Evolutionary conservation across 148 eudicot genomes (phyloP).

Genomic region (Linanthus parryae): DNA sequence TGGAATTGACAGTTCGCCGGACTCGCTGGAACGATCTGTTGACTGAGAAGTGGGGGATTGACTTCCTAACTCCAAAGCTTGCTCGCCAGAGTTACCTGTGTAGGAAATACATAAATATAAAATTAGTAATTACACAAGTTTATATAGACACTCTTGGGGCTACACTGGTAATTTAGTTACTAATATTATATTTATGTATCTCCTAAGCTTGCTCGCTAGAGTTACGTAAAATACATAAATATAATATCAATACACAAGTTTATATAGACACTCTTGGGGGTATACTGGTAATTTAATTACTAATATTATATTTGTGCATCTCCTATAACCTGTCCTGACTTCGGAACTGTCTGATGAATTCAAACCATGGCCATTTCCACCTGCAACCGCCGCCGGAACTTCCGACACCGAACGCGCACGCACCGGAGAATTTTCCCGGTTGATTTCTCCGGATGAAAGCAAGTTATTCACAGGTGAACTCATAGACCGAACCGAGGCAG

Average conservation of each 20-base stretch:
- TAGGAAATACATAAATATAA: too few species aligned
- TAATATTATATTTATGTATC: too few species aligned
- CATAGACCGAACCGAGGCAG: slow-evolving; percentile 30
- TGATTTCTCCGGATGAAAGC: slow-evolving; percentile 34
- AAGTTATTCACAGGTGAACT: slow-evolving; percentile 28
- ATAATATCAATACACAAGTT: too few species aligned
- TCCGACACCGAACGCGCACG: slow-evolving; percentile 57
- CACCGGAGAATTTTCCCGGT: slow-evolving; percentile 34
- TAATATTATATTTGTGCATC: too few species aligned
- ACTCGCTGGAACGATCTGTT: too few species aligned
- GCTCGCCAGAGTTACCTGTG: slow-evolving; percentile 46
- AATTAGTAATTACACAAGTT: too few species aligned
- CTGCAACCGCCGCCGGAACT: slow-evolving; percentile 35
- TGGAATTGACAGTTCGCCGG: slow-evolving; percentile 28
- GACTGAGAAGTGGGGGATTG: slow-evolving; percentile 36
- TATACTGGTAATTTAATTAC: too few species aligned
- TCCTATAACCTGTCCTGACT: slow-evolving; percentile 33
- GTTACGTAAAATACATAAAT: too few species aligned
- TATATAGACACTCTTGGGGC: too few species aligned
- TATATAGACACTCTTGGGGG: too few species aligned
- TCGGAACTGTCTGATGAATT: slow-evolving; percentile 35
- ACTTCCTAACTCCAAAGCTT: slow-evolving; percentile 32
- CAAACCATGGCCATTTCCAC: slow-evolving; percentile 36
- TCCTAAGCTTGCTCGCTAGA: too few species aligned
- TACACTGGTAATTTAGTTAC: too few species aligned